phyloP scores from a whole-genome alignment of 345 rosid species.

The Hypericum perforatum region DNA sequence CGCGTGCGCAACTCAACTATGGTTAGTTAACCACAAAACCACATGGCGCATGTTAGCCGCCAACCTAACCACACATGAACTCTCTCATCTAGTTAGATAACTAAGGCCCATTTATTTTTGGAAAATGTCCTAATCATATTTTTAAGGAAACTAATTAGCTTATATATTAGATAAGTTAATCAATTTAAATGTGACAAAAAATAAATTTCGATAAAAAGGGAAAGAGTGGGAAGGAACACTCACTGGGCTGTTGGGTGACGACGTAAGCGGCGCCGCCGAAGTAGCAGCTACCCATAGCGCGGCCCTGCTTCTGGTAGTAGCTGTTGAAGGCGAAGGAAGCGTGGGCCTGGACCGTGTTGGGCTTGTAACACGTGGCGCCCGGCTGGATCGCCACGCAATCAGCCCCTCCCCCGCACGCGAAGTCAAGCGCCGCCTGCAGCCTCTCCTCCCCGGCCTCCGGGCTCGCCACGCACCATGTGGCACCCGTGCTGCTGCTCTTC shows the following conservation, averaged over 20 bases:
- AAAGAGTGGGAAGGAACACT: constrained; percentile 12
- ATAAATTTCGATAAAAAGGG: background rate
- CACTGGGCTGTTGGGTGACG: constrained; percentile 65
- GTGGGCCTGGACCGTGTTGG: constrained; percentile 57
- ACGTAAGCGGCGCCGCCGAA: constrained; percentile 67
- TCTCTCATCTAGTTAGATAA: no score
- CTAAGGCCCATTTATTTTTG: no score
- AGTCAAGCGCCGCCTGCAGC: constrained; percentile 60
- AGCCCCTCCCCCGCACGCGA: constrained; percentile 87
- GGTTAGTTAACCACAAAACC: no score
- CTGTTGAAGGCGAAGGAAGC: constrained; percentile 90
- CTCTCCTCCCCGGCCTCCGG: constrained; percentile 25
- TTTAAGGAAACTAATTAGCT: no score
- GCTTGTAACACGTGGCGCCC: constrained; percentile 56
- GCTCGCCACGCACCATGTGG: constrained; percentile 87
- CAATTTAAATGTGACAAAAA: no score
- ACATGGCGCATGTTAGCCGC: no score
- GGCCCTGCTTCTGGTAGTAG: constrained; percentile 68
- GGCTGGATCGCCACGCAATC: constrained; percentile 76
- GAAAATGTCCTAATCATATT: no score
- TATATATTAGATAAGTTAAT: no score
- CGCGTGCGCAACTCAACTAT: no score
- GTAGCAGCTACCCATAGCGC: constrained; percentile 51
- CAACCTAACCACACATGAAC: no score
- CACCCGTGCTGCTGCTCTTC: constrained; percentile 24